A percentile compares a stretch with the other conserved stretches of the same genome.
phyloP scores from a whole-genome alignment of 1,284 basidiomycete species.

The Pholiota adiposa region DNA sequence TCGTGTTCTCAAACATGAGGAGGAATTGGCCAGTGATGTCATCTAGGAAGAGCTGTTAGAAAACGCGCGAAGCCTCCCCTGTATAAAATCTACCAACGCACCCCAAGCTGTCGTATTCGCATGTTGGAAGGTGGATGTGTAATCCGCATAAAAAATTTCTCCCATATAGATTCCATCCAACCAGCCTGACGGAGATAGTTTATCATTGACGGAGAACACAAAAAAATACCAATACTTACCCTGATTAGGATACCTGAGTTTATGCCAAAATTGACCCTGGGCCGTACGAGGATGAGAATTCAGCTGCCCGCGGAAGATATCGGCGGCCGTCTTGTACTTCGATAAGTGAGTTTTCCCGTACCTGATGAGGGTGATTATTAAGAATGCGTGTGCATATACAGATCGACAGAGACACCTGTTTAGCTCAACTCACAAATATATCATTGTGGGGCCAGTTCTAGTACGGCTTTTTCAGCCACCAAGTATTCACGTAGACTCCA shows the following conservation, averaged over 20 bases:
- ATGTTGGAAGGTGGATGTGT: constrained; percentile 41
- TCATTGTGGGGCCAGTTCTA: constrained; percentile 42
- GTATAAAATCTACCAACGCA: constrained; percentile 24
- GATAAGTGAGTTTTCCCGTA: constrained; percentile 35
- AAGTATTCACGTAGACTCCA: background rate
- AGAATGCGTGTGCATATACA: background rate
- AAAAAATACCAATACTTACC: too few relatives aligned
- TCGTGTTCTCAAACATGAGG: constrained; percentile 48
- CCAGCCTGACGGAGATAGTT: constrained; percentile 36
- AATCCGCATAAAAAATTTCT: constrained; percentile 48
- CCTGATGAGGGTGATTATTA: constrained; percentile 21
- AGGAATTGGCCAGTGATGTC: constrained; percentile 48
- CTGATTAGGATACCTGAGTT: constrained; percentile 45
- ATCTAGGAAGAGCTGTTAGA: constrained; percentile 25
- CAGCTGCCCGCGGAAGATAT: constrained; percentile 42
- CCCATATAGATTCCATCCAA: constrained; percentile 56
- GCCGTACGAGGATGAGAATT: constrained; percentile 44
- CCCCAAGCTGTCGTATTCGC: constrained; percentile 47
- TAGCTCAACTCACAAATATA: constrained; percentile 35
- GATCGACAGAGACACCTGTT: background rate
- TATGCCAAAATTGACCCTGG: constrained; percentile 51
- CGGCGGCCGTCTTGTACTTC: constrained; percentile 45
- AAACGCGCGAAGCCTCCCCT: background rate
- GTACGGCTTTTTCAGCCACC: background rate
- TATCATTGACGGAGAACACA: too few relatives aligned